Base-by-base conservation (phyloP, 192 early-diverging fungal genomes). In the Mortierella hygrophila region DNA sequence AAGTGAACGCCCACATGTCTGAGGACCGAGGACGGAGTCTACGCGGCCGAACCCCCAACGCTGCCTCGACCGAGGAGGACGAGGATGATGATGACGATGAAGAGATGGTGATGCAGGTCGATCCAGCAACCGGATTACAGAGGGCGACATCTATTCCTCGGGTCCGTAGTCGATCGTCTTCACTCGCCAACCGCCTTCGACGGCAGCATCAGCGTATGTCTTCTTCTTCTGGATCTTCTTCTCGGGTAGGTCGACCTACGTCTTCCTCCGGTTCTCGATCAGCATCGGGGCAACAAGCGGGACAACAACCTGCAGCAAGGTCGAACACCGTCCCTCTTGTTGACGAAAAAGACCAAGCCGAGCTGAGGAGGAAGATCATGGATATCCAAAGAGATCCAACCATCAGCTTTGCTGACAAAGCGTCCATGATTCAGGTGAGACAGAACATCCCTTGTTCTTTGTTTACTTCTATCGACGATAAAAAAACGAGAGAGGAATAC, bases 401-500 rank as follows among this genome's bases (percentile, higher is more conserved):
- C 18, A 79, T 95, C 16, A 49, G 83, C 35, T 79, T 91, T 47
- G 83, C 82, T n/a, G 92, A 94, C 54, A 96, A 96, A 77, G 93
- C 95, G 18, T 89, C 88, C 77, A 87, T 88, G 74, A 94, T 96
- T n/a, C 95, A 96, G 91, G 94, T 94, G 88, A 47, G 68, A 70
- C 15, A 20, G 9, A 35, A 29, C 26, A 15, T 29, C 60, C 71
- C 71, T 83, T 70, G 54, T 78, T 42, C 69, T 57, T 81, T 65
- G 76, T 42, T 74, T 68, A 72, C 83, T 68, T 37, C 63, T 74
- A 41, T 70, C 68, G 35, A 32, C 65, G 10, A 77, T 55, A 49
- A 11, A 49, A 11, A 72, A 37, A 40, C 55, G 68, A 44, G 65
- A 65, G 16, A 21, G 21, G 29, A 32, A 65, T 8, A 13, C 55